Base-by-base conservation (phyloP, 2,329 filamentous ascomycete genomes). In the Phaeosphaeriaceae sp. region DNA sequence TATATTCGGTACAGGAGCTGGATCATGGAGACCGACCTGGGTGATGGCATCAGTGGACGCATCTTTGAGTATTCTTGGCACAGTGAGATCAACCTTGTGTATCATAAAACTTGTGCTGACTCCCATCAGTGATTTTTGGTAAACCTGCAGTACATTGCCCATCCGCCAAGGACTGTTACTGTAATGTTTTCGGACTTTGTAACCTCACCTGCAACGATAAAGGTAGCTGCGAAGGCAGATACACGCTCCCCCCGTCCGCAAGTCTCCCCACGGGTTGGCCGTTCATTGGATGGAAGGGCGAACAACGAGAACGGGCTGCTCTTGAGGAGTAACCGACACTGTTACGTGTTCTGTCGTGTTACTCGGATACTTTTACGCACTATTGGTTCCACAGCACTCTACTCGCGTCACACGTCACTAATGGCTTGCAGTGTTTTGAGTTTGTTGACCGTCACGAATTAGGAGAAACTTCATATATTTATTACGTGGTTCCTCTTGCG, bases 161-260 rank as follows among this genome's bases (percentile, higher is more conserved):
- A 0, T 74, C 76, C 15, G 83, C 83, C 1, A 71, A 76, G 37
- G 80, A 83, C 7, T 89, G 86, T 65, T 88, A 88, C 67, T 89
- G 87, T 71, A 82, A 85, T 33, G 78, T 84, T 13, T 89, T 85
- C 60, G 86, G 86, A 0, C 60, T 86, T 20, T 89, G 87, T 67
- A 58, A 78, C 46, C 56, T 83, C 13, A 58, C 72, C 0, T 77
- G 75, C 38, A 57, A 61, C 11, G 67, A 74, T 1, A 64, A 74
- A 15, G 73, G 76, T 17, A 76, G 74, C 20, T 88, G 86, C 61
- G 72, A 79, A 3, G 78, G 78, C 2, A 80, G 83, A 48, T 89
- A 88, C 63, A 74, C 73, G 2, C 74, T 88, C 6, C 86, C 86
- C 2, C 79, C 77, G 0, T 86, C 72, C 54, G 78, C 83, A 1